Percentiles rank a stretch among this genome's conserved stretches.
These are phyloP conservation scores for Tagetes erecta DNA, from an alignment of 129 eudicot genomes.

Conservation along the genomic window DNA sequence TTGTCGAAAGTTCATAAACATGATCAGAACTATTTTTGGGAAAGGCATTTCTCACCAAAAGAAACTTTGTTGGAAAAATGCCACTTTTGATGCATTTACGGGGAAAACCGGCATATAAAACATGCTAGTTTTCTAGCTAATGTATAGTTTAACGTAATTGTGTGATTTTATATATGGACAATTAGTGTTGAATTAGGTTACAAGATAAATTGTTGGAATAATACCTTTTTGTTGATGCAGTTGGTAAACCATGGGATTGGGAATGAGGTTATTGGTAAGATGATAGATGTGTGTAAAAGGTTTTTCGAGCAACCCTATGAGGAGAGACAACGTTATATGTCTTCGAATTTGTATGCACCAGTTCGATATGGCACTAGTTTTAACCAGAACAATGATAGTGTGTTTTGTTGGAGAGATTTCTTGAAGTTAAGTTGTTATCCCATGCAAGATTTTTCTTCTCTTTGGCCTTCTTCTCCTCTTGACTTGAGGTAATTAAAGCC, in stretches of 20 bases:
- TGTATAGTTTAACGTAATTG: not conserved
- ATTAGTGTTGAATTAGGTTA: not conserved
- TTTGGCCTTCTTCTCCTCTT: conserved; percentile 62
- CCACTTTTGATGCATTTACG: too few species aligned
- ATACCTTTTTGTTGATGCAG: conserved; percentile 27
- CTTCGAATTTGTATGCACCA: conserved; percentile 42
- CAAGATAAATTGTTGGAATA: not conserved
- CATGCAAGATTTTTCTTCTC: conserved; percentile 31
- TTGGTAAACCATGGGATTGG: conserved; percentile 52
- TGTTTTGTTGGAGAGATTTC: conserved; percentile 71
- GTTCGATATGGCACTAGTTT: conserved; percentile 69
- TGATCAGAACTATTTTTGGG: too few species aligned
- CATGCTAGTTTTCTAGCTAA: too few species aligned
- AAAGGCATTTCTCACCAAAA: too few species aligned
- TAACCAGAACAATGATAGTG: conserved; percentile 60
- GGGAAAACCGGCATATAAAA: too few species aligned
- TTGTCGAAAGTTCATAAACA: too few species aligned
- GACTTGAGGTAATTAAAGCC: conserved; percentile 49
- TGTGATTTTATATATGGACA: not conserved
- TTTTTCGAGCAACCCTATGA: conserved; percentile 63
- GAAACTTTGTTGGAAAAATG: too few species aligned
- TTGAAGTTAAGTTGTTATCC: conserved; percentile 56
- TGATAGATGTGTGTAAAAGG: conserved; percentile 46
- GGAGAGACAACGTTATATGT: conserved; percentile 53
- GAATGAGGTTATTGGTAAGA: conserved; percentile 26